These are phyloP conservation scores for Podospora sp. DNA, from an alignment of 495 filamentous ascomycete species.

Conservation along the genomic window DNA sequence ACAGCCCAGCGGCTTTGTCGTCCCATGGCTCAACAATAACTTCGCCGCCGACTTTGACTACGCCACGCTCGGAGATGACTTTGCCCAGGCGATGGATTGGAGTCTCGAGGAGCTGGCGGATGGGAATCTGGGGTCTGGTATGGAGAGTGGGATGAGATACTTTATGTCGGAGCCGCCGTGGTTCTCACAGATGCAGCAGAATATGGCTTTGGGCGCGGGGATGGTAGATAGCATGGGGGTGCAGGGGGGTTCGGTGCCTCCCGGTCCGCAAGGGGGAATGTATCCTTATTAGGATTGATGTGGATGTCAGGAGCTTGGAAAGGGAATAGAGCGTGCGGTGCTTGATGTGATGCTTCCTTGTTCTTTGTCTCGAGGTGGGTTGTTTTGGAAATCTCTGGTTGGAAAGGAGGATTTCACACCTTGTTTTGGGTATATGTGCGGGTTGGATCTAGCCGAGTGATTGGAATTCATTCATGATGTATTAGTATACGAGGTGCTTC, in stretches of 20 bases:
- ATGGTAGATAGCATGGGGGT: constrained; percentile 6
- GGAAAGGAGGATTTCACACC: too few relatives aligned
- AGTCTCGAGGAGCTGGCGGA: constrained; percentile 47
- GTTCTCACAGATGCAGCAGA: constrained; percentile 10
- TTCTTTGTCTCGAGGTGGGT: too few relatives aligned
- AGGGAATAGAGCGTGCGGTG: background rate
- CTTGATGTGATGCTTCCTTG: too few relatives aligned
- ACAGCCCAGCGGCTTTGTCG: constrained; percentile 5
- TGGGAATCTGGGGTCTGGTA: constrained; percentile 29
- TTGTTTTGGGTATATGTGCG: too few relatives aligned
- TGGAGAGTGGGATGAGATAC: constrained; percentile 36
- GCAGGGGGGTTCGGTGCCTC: background rate
- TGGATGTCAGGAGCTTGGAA: background rate
- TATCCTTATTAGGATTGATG: background rate
- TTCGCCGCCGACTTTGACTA: constrained; percentile 45
- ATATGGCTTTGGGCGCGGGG: background rate
- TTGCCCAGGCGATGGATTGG: constrained; percentile 56
- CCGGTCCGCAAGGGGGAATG: background rate
- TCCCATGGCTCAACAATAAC: constrained; percentile 37
- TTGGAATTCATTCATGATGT: too few relatives aligned
- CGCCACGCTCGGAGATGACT: constrained; percentile 43
- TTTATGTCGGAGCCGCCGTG: constrained; percentile 35
- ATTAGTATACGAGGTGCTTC: background rate
- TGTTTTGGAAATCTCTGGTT: too few relatives aligned
- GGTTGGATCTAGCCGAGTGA: too few relatives aligned